Percentiles rank a stretch among this genome's conserved stretches.
Conservation (phyloP, 2,329 filamentous ascomycete species). For the Chaetomium sp. region DNA sequence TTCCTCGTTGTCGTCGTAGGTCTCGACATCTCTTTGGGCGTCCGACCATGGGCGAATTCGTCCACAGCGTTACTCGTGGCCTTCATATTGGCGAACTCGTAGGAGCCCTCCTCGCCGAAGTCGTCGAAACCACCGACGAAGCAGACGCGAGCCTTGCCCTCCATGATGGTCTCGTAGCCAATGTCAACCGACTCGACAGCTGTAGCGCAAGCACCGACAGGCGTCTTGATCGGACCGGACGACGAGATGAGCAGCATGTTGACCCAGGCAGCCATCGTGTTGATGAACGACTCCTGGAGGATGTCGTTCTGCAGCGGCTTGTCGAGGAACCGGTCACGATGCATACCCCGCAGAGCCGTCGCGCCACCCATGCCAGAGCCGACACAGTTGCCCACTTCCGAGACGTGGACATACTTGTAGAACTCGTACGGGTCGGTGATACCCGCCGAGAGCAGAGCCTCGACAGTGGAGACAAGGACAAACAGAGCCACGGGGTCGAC, state of each 20-base stretch:
- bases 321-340: slow-evolving; percentile 95
- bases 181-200: slow-evolving; percentile 97
- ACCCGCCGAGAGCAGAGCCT: slow-evolving; percentile 87
- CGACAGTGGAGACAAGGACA: slow-evolving; percentile 89
- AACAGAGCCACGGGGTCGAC: slow-evolving; percentile 96
- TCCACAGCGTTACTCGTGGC: slow-evolving; percentile 97
- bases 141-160: slow-evolving; percentile 96
- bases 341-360: slow-evolving; percentile 91
- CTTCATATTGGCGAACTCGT: slow-evolving; percentile 99
- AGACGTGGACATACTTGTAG: slow-evolving; percentile 99
- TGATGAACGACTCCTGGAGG: slow-evolving; percentile 99
- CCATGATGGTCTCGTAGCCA: slow-evolving; percentile 96
- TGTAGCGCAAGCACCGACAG: slow-evolving; percentile 95
- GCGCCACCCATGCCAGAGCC: slow-evolving; percentile 98
- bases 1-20: slow-evolving; percentile 95
- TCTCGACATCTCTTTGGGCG: slow-evolving; percentile 95
- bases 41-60: slow-evolving; percentile 92
- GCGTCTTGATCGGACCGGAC: slow-evolving; percentile 97
- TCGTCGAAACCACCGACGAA: slow-evolving; percentile 99
- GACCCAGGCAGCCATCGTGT: slow-evolving; percentile 99
- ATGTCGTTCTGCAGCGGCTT: slow-evolving; percentile 98
- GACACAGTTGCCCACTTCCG: slow-evolving; percentile 96
- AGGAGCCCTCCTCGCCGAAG: slow-evolving; percentile 98
- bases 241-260: slow-evolving; percentile 98
- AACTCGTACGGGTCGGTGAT: slow-evolving; percentile 99